phyloP scores from a whole-genome alignment of 2,329 filamentous ascomycete genomes.

The Metarhizium rileyi region DNA sequence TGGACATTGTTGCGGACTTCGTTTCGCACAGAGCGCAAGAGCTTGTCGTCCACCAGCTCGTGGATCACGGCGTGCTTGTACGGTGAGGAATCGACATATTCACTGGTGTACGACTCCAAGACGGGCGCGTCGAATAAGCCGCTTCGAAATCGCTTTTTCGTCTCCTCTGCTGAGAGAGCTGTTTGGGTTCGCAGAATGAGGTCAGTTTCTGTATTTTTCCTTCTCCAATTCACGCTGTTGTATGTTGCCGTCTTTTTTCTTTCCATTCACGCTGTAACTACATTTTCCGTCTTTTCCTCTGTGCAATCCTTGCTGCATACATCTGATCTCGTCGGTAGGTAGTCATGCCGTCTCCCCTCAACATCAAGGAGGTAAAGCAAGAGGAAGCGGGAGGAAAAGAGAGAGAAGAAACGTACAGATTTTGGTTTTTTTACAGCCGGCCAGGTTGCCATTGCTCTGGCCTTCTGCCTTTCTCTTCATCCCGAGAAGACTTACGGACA shows the following conservation, averaged over 20 bases:
- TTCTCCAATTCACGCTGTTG: too few species aligned
- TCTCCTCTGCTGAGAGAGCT: slow-evolving; percentile 40
- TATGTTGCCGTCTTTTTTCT: too few species aligned
- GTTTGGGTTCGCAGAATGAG: neutral
- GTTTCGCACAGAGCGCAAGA: slow-evolving; percentile 76
- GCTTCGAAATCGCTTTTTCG: slow-evolving; percentile 50
- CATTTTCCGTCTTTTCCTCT: too few species aligned
- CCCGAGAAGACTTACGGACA: too few species aligned
- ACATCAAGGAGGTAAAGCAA: too few species aligned
- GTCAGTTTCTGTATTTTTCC: slow-evolving; percentile 1
- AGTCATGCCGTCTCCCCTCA: too few species aligned
- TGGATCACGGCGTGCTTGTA: slow-evolving; percentile 93
- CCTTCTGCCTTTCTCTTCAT: slow-evolving; percentile 54
- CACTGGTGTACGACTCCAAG: slow-evolving; percentile 47
- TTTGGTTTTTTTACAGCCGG: slow-evolving; percentile 44
- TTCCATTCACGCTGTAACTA: too few species aligned
- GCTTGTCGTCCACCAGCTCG: slow-evolving; percentile 64
- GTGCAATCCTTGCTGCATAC: too few species aligned
- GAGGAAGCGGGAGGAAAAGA: too few species aligned
- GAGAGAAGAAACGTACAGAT: slow-evolving; percentile 26
- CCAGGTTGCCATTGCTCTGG: slow-evolving; percentile 31
- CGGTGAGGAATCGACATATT: slow-evolving; percentile 55
- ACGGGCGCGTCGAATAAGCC: slow-evolving; percentile 54
- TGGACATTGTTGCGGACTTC: slow-evolving; percentile 87
- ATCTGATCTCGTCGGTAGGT: too few species aligned